Evolutionary conservation across 176 grass and related monocot species (phyloP).

Genomic region (Coix lacrymajobi): DNA sequence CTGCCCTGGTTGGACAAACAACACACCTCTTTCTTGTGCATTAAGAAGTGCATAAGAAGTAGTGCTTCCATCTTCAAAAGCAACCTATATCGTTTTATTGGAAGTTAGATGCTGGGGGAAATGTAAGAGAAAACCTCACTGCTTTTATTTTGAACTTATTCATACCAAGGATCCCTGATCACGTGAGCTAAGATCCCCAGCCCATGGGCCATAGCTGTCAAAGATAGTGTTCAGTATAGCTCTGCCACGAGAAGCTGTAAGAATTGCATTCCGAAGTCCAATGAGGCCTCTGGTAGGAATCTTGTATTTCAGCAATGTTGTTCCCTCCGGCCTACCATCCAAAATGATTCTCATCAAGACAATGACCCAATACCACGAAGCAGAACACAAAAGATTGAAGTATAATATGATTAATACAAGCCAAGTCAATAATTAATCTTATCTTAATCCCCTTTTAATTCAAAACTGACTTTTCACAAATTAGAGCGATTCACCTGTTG

Average conservation of each 20-base stretch:
- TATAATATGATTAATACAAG: conserved; percentile 4
- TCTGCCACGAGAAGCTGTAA: conserved; percentile 89
- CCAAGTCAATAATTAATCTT: not conserved
- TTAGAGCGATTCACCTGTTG: not conserved
- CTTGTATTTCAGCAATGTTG: conserved; percentile 87
- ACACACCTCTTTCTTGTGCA: conserved; percentile 92
- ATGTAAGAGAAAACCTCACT: conserved; percentile 6
- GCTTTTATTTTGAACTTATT: conserved; percentile 25
- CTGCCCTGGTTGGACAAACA: conserved; percentile 71
- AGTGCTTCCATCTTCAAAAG: conserved; percentile 89
- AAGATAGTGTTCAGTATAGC: conserved; percentile 86
- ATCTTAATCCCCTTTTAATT: not conserved
- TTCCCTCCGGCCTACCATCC: conserved; percentile 66
- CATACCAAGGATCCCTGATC: conserved; percentile 92
- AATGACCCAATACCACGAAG: conserved; percentile 9
- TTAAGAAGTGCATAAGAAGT: conserved; percentile 87
- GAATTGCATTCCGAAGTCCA: conserved; percentile 84
- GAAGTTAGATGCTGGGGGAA: conserved; percentile 20
- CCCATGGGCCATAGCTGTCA: conserved; percentile 88
- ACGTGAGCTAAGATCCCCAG: conserved; percentile 67
- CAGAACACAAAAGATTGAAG: not conserved
- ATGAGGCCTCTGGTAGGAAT: conserved; percentile 95
- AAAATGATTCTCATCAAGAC: conserved; percentile 19
- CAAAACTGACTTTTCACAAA: not conserved
- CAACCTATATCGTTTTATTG: conserved; percentile 50